Evolutionary conservation across 352 stramenopile genomes (phyloP).

Genomic region (Phytophthora macrochlamydospora): DNA sequence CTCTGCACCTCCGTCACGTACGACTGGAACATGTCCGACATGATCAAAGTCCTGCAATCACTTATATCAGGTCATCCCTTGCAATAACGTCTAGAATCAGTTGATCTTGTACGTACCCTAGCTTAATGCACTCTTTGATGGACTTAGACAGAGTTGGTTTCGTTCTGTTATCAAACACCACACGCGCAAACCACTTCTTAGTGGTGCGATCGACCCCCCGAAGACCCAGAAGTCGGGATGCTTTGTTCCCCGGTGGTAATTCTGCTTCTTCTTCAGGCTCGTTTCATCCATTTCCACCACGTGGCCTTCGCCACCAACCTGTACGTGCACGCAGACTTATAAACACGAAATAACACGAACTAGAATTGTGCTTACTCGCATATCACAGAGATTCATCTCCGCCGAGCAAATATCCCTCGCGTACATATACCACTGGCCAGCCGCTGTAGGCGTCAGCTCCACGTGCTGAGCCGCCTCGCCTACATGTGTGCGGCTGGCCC

Average conservation of each 20-base stretch:
- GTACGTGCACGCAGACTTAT: not conserved
- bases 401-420: not conserved
- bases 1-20: slow-evolving; percentile 9
- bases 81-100: not conserved
- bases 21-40: slow-evolving; percentile 10
- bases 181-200: not conserved
- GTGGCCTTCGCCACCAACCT: not conserved
- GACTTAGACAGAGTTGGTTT: not conserved
- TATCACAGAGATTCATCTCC: not conserved
- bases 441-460: not conserved
- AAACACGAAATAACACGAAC: not conserved
- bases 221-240: not conserved
- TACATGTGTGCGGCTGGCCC: not conserved
- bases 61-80: not conserved
- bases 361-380: not conserved
- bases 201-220: not conserved
- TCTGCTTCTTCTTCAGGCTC: not conserved
- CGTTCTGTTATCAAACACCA: not conserved
- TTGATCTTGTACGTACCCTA: not conserved
- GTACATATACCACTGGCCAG: not conserved
- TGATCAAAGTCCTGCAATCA: slow-evolving; percentile 1
- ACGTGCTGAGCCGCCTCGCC: not conserved
- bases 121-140: slow-evolving; percentile 6
- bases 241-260: not conserved
- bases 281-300: not conserved